Base-by-base conservation (phyloP, 1,284 basidiomycete genomes). In the Cryptococcus depauperatus region DNA sequence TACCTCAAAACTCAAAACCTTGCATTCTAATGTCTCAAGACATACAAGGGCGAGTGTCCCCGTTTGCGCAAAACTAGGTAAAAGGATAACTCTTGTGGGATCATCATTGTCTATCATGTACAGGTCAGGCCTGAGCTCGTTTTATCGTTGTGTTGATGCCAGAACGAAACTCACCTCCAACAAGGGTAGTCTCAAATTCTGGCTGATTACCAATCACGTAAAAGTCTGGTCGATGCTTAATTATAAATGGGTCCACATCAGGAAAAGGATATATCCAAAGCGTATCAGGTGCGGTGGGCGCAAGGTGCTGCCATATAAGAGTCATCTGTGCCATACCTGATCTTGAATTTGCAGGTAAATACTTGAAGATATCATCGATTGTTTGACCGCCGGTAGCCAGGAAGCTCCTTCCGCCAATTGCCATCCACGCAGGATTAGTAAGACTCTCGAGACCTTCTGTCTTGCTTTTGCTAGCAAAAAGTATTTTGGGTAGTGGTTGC, bases 211-310 rank as follows among this genome's bases (percentile, higher is more conserved):
- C 93, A n/a, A 95, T 75, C 52, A 95, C 76, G 64, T 95, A 93
- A 27, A 98, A 69, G 64, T 96, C 81, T 8, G 95, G 95, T 7
- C 86, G 83, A 61, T 83, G 76, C 22, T 75, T 67, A 32, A 99
- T 75, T 46, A 96, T 77, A 70, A 99, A 98, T 0, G 95, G 95
- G 66, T 99, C 95, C 8, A 74, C 73, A 30, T 80, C 76, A 42
- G 85, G 82, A 73, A 86, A 97, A 8, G 95, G 95, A 66, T 96
- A 93, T 62, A 93, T 96, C 90, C 91, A 97, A 1, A 99, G 77
- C 1, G 95, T 99, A 69, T 99, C 95, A 11, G 95, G 95, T 11
- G 93, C 91, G 1, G 93, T 98, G 0, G 95, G 95, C 9, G 95
- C 93, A 58, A 96, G 79, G 70, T 98, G 95, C 51, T 89, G 77